These are phyloP conservation scores for Hypoxylon sp. DNA, from an alignment of 2,329 filamentous ascomycete species.

Conservation along the genomic window DNA sequence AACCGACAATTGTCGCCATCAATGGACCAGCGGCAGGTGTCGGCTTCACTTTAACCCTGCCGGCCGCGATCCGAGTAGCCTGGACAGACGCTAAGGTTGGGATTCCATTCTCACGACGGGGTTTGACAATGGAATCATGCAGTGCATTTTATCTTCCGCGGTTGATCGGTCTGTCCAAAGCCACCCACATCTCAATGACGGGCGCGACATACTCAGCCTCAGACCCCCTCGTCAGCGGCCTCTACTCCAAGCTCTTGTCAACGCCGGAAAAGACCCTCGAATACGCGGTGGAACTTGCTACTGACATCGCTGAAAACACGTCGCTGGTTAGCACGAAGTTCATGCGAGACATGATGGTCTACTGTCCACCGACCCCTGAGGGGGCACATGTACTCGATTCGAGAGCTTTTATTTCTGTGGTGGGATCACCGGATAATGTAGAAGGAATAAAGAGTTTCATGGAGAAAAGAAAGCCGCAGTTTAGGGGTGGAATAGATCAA, in stretches of 20 bases:
- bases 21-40: not conserved
- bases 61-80: slow-evolving; percentile 1
- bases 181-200: not conserved
- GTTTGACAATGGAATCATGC: not conserved
- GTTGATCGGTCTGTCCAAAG: slow-evolving; percentile 2
- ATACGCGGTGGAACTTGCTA: not conserved
- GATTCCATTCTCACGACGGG: not conserved
- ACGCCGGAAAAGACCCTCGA: not conserved
- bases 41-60: not conserved
- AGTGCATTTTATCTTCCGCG: slow-evolving; percentile 1
- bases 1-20: slow-evolving; percentile 2
- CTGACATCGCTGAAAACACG: not conserved
- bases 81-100: not conserved
- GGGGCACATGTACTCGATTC: not conserved
- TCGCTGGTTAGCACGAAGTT: slow-evolving; percentile 1
- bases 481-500: not conserved
- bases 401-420: not conserved
- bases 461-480: slow-evolving; percentile 4
- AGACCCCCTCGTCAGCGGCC: not conserved
- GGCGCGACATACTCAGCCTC: slow-evolving; percentile 1
- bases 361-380: not conserved
- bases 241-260: slow-evolving; percentile 1
- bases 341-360: slow-evolving; percentile 4
- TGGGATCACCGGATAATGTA: not conserved
- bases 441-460: not conserved